Conservation (phyloP, 2,329 filamentous ascomycete genomes). For the Penicillium digitatum region DNA sequence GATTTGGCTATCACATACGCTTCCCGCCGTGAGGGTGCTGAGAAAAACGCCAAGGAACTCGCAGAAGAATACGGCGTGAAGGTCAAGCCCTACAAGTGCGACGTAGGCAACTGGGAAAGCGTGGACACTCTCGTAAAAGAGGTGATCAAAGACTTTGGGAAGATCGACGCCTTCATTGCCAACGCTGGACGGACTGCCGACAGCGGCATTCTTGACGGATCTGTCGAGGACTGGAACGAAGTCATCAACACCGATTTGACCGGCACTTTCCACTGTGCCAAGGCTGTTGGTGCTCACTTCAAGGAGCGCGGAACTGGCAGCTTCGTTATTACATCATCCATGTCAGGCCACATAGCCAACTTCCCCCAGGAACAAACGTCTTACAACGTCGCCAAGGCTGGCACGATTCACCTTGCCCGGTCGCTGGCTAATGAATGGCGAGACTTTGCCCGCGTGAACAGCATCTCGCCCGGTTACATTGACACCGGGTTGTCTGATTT, state of each 20-base stretch:
- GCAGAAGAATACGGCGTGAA: slow-evolving; percentile 59
- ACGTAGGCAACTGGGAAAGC: slow-evolving; percentile 55
- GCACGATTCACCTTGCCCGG: slow-evolving; percentile 60
- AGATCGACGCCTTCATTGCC: slow-evolving; percentile 64
- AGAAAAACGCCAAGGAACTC: slow-evolving; percentile 64
- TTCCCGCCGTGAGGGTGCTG: slow-evolving; percentile 57
- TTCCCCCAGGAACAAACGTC: slow-evolving; percentile 62
- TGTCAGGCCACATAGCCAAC: slow-evolving; percentile 54
- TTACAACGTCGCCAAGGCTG: slow-evolving; percentile 65
- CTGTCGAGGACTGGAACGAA: slow-evolving; percentile 67
- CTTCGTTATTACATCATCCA: slow-evolving; percentile 65
- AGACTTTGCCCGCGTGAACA: slow-evolving; percentile 65
- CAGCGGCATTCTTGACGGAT: slow-evolving; percentile 64
- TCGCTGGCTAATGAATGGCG: slow-evolving; percentile 67
- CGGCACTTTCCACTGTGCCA: slow-evolving; percentile 80
- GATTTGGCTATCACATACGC: slow-evolving; percentile 65
- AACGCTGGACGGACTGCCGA: slow-evolving; percentile 69
- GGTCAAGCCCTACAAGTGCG: slow-evolving; percentile 64
- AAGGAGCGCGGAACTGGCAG: slow-evolving; percentile 61
- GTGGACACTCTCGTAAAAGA: slow-evolving; percentile 56
- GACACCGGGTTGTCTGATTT: slow-evolving; percentile 65
- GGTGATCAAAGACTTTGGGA: slow-evolving; percentile 65
- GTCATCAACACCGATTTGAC: slow-evolving; percentile 83
- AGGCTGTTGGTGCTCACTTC: slow-evolving; percentile 80
- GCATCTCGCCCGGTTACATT: slow-evolving; percentile 65